A percentile compares a stretch with the other conserved stretches of the same genome.
phyloP scores from a whole-genome alignment of 257 asterid genomes.

The Rehmannia glutinosa region DNA sequence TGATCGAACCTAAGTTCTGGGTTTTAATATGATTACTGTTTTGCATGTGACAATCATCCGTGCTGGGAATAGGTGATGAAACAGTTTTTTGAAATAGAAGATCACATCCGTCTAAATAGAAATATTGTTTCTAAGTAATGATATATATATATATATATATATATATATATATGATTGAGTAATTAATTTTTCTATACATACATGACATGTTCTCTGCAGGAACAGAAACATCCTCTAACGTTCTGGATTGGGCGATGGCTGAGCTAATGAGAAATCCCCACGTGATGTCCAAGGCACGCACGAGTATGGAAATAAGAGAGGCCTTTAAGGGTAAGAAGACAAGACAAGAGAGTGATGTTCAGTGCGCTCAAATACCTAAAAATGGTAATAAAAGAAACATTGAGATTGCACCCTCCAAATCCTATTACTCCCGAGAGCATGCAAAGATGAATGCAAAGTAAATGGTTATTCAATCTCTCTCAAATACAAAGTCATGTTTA shows the following conservation, averaged over 20 bases:
- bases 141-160: too few relatives aligned
- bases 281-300: constrained; percentile 20
- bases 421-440: constrained; percentile 29
- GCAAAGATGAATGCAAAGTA: constrained; percentile 17
- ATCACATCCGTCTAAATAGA: too few relatives aligned
- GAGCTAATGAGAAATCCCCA: constrained; percentile 29
- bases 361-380: constrained; percentile 12
- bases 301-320: constrained; percentile 20
- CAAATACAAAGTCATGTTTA: constrained; percentile 17
- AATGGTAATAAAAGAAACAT: constrained; percentile 26
- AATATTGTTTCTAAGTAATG: too few relatives aligned
- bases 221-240: constrained; percentile 22
- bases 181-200: too few relatives aligned
- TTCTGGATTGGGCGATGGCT: constrained; percentile 32
- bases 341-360: constrained; percentile 2
- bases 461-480: constrained; percentile 22
- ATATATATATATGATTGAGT: too few relatives aligned
- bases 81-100: too few relatives aligned
- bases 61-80: too few relatives aligned
- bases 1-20: too few relatives aligned
- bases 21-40: too few relatives aligned
- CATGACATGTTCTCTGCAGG: constrained; percentile 33
- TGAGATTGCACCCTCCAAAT: constrained; percentile 34
- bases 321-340: constrained; percentile 11
- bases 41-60: too few relatives aligned